Evolutionary conservation across 2,329 filamentous ascomycete genomes (phyloP).

Genomic region (Phoma sp.): DNA sequence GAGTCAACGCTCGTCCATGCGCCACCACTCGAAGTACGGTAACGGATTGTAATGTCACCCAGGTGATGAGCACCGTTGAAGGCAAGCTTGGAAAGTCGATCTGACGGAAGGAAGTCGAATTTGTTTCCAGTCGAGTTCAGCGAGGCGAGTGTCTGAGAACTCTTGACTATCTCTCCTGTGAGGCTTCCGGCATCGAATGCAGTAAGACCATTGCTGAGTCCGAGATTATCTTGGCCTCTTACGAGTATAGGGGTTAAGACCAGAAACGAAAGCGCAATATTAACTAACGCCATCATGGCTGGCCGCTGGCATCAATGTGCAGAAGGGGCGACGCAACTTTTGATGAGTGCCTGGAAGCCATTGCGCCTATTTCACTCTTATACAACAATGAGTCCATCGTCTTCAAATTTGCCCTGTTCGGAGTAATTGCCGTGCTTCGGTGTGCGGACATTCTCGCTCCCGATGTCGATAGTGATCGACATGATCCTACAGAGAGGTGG

Average conservation of each 20-base stretch:
- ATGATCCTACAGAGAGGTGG: constrained; percentile 1
- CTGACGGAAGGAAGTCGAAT: constrained; percentile 65
- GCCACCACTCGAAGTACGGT: constrained; percentile 51
- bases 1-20: constrained; percentile 60
- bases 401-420: background rate
- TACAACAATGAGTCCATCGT: background rate
- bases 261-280: constrained; percentile 6
- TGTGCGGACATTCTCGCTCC: background rate
- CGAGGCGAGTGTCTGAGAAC: constrained; percentile 32
- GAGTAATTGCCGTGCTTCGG: constrained; percentile 6
- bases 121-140: constrained; percentile 27
- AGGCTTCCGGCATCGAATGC: constrained; percentile 21
- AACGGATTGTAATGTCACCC: constrained; percentile 65
- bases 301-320: background rate
- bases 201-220: constrained; percentile 27
- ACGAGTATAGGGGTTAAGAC: constrained; percentile 2
- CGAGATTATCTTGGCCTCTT: constrained; percentile 27
- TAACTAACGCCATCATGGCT: constrained; percentile 2
- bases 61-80: constrained; percentile 65
- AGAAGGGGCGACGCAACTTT: background rate
- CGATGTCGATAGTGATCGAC: constrained; percentile 6
- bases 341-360: background rate
- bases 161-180: constrained; percentile 26
- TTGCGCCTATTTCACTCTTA: background rate
- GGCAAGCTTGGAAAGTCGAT: constrained; percentile 57